These are phyloP conservation scores for Sordaria brevicollis DNA, from an alignment of 495 filamentous ascomycete genomes.

Conservation along the genomic window DNA sequence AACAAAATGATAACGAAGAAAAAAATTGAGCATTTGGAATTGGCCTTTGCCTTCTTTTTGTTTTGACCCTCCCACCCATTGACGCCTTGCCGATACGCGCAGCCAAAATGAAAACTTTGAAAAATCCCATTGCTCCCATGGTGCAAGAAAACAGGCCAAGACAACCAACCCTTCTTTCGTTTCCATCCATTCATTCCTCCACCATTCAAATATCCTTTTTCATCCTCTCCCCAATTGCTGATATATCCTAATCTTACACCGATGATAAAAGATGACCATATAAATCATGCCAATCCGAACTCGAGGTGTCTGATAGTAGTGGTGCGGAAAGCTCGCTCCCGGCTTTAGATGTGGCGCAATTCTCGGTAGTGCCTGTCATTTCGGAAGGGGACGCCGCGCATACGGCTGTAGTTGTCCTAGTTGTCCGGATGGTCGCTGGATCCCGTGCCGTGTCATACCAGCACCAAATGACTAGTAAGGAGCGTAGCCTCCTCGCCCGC, in stretches of 20 bases:
- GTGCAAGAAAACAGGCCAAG: neutral
- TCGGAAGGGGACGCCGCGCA: neutral
- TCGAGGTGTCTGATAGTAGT: neutral
- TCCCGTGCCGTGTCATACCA: constrained; percentile 1
- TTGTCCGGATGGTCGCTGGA: neutral
- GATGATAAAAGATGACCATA: neutral
- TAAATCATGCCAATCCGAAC: neutral
- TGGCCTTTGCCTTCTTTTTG: constrained; percentile 12
- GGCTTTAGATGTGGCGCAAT: neutral
- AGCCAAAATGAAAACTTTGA: constrained; percentile 7
- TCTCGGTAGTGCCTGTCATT: neutral
- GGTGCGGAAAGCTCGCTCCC: neutral
- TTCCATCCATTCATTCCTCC: neutral
- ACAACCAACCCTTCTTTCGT: neutral
- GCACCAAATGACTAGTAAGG: constrained; percentile 51
- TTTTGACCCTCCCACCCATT: constrained; percentile 4
- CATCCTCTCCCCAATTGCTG: neutral
- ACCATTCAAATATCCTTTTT: neutral
- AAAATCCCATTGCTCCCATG: constrained; percentile 2
- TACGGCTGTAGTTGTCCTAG: neutral
- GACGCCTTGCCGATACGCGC: constrained; percentile 16
- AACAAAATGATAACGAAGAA: neutral
- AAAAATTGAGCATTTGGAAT: constrained; percentile 1
- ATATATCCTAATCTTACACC: neutral
- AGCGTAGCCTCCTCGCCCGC: constrained; percentile 61